These are phyloP conservation scores for Jatropha podagrica DNA, from an alignment of 441 rosid genomes.

Conservation along the genomic window DNA sequence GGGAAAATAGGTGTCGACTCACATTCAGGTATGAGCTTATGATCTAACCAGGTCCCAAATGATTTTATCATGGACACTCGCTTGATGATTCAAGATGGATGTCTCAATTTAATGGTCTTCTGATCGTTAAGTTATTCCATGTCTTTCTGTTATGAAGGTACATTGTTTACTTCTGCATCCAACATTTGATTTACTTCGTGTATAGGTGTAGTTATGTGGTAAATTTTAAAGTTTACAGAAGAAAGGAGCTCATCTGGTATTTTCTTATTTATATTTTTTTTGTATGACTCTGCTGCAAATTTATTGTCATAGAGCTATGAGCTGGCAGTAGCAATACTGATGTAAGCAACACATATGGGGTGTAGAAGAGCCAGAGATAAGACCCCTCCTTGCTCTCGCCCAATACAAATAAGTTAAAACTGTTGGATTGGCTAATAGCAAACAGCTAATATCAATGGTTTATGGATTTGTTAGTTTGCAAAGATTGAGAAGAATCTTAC, in stretches of 20 bases:
- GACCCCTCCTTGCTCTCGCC: not conserved
- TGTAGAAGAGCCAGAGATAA: slow-evolving; percentile 3
- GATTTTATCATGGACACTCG: not conserved
- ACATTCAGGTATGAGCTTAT: slow-evolving; percentile 37
- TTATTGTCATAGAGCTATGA: not conserved
- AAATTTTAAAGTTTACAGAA: not conserved
- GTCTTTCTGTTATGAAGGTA: not conserved
- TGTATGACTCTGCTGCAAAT: not conserved
- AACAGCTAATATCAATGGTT: not conserved
- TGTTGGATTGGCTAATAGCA: not conserved
- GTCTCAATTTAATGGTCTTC: not conserved
- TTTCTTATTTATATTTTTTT: not conserved
- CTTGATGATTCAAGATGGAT: not conserved
- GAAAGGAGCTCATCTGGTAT: not conserved
- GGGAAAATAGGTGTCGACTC: slow-evolving; percentile 45
- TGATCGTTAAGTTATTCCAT: not conserved
- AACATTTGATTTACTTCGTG: not conserved
- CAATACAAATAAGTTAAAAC: not conserved
- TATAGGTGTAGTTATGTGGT: not conserved
- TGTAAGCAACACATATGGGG: not conserved
- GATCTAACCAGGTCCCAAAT: slow-evolving; percentile 9
- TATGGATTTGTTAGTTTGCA: not conserved
- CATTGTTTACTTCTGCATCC: not conserved
- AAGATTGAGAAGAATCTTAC: not conserved
- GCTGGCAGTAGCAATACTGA: not conserved